Base-by-base conservation (phyloP, 2,329 filamentous ascomycete genomes). In the Diaporthe sp. region DNA sequence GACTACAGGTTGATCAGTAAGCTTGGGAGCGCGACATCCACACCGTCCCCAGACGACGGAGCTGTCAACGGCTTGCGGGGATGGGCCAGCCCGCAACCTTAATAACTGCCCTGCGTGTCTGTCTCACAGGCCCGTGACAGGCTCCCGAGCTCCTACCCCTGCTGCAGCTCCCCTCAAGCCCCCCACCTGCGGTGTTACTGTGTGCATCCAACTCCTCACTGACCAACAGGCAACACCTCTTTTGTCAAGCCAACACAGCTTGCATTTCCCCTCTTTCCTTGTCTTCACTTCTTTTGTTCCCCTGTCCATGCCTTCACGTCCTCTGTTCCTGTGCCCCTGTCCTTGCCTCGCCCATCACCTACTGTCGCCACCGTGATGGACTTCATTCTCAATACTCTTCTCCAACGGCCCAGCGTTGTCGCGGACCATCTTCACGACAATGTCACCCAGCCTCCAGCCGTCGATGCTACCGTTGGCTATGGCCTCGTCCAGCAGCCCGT, bases 351-450 rank as follows among this genome's bases (percentile, higher is more conserved):
- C 28, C 9, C 12, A 8, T n/a, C n/a, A 39, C 44, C 31, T 4
- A 37, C 6, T 28, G 25, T 34, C 44, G 19, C 17, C 51, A 31
- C 51, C 17, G 44, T 31, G 34, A 34, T 57, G 49, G 25, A 39
- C 25, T 44, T 44, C 28, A 57, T 70, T 49, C 8, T 55, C 13
- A 55, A 42, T 42, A 53, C 15, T 15, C n/a, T 69, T 19, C 37
- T 46, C 34, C 51, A 39, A 5, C 65, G 39, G 22, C 31, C 65
- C 12, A n/a, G 25, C 22, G 28, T 55, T 15, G 9, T 42, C 6
- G 19, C 6, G 49, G 53, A 71, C 25, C 37, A 12, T 28, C 9
- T 57, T n/a, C 44, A 71, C 22, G 68, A 58, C 25, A 71, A 71
- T 34, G 39, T 34, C 51, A 71, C 53, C 53, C 37, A 46, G 25